These are phyloP conservation scores for Dendrobium nobile DNA, from an alignment of 106 monocot species.

Conservation along the genomic window DNA sequence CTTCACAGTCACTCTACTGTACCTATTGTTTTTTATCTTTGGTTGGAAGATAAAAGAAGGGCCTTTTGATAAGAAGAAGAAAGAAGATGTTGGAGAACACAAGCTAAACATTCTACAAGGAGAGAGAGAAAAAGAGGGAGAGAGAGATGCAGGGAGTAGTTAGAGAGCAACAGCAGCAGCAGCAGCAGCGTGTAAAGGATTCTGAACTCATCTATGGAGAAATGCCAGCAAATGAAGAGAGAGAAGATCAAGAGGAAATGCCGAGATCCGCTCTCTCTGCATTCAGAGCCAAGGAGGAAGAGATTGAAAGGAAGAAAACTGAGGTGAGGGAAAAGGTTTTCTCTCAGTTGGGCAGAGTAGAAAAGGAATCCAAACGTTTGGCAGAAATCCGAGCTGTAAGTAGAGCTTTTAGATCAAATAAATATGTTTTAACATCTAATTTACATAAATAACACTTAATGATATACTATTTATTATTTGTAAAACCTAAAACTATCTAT, in stretches of 20 bases:
- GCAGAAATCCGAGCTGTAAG: conserved; percentile 62
- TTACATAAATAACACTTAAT: too few species aligned
- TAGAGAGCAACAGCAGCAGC: conserved; percentile 15
- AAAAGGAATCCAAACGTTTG: conserved; percentile 76
- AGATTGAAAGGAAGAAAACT: conserved; percentile 73
- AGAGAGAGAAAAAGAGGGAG: not conserved
- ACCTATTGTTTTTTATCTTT: not conserved
- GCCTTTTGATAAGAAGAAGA: not conserved
- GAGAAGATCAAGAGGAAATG: conserved; percentile 39
- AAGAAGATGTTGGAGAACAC: not conserved
- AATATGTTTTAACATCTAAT: too few species aligned
- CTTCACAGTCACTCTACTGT: not conserved
- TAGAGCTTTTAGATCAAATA: not conserved
- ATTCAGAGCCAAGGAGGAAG: conserved; percentile 67
- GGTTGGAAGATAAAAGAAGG: not conserved
- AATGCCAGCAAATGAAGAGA: conserved; percentile 23
- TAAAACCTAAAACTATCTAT: too few species aligned
- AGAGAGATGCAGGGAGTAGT: conserved; percentile 11
- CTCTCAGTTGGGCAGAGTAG: conserved; percentile 43
- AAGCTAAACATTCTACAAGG: not conserved
- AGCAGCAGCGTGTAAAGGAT: conserved; percentile 22
- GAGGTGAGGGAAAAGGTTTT: conserved; percentile 46
- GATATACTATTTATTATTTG: too few species aligned
- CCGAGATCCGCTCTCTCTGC: conserved; percentile 50
- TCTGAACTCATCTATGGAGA: conserved; percentile 13